Evolutionary conservation across 495 filamentous ascomycete genomes (phyloP).

Genomic region (Penicillium argentinense): DNA sequence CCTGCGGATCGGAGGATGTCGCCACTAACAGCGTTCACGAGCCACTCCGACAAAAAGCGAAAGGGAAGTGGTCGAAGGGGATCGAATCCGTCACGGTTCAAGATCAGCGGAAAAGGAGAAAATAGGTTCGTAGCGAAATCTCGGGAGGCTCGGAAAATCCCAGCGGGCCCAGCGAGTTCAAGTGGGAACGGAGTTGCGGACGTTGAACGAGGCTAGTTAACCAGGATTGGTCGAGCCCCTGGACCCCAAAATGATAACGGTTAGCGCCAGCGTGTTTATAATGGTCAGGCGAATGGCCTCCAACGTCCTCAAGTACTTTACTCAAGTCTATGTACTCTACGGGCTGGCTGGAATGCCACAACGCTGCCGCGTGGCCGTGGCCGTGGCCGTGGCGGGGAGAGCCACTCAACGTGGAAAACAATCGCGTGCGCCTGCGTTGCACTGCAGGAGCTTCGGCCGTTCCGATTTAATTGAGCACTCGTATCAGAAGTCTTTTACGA

Average conservation of each 20-base stretch:
- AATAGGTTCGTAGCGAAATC: not conserved
- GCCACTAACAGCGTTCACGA: not conserved
- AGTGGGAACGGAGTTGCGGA: not conserved
- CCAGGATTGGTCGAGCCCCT: no score
- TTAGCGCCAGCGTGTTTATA: no score
- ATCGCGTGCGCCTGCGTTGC: conserved; percentile 16
- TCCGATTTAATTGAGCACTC: no score
- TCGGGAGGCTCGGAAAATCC: conserved; percentile 15
- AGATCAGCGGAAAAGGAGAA: conserved; percentile 5
- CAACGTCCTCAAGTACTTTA: no score
- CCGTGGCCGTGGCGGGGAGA: conserved; percentile 13
- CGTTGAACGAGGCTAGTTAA: no score
- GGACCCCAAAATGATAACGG: not conserved
- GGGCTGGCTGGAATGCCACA: no score
- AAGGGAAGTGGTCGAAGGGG: not conserved
- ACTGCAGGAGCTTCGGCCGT: conserved; percentile 10
- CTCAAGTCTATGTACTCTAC: no score
- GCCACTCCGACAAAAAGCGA: not conserved
- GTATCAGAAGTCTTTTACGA: no score
- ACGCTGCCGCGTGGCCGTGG: conserved; percentile 1
- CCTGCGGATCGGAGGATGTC: not conserved
- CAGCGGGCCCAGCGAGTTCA: conserved; percentile 8
- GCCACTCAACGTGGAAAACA: conserved; percentile 15
- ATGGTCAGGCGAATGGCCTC: no score
- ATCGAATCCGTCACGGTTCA: no score